Conservation (phyloP, 805 yeast species). For the Jamesozyma spencerorum region DNA sequence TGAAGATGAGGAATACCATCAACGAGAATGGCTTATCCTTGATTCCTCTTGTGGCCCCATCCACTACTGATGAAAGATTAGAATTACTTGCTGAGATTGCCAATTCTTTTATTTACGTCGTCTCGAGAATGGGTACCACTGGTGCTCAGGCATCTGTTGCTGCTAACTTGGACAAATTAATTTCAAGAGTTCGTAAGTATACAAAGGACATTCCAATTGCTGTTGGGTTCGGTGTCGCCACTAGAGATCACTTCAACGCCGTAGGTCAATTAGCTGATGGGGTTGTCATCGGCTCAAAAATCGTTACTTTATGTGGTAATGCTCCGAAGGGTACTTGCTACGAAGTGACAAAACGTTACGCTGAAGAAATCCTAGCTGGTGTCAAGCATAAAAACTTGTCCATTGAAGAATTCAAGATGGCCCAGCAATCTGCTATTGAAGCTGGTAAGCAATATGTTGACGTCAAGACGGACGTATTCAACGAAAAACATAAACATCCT, state of each 20-base stretch:
- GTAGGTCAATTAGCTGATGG: slow-evolving; percentile 86
- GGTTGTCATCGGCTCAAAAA: slow-evolving; percentile 88
- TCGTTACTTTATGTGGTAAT: slow-evolving; percentile 61
- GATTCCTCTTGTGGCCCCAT: slow-evolving; percentile 93
- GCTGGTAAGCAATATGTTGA: slow-evolving; percentile 15
- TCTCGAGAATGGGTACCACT: slow-evolving; percentile 95
- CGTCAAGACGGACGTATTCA: slow-evolving; percentile 25
- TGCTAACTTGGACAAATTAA: slow-evolving; percentile 53
- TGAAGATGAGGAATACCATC: slow-evolving; percentile 70
- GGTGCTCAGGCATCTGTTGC: slow-evolving; percentile 68
- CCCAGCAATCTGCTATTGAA: slow-evolving; percentile 18
- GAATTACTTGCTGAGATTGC: slow-evolving; percentile 73
- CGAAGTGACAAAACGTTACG: slow-evolving; percentile 56
- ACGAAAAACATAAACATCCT: slow-evolving; percentile 57
- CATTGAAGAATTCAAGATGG: slow-evolving; percentile 32
- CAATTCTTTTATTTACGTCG: slow-evolving; percentile 92
- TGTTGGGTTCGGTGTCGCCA: slow-evolving; percentile 94
- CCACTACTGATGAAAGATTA: slow-evolving; percentile 86
- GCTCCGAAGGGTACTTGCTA: slow-evolving; percentile 53
- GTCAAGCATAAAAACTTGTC: slow-evolving; percentile 32
- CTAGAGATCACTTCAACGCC: slow-evolving; percentile 76
- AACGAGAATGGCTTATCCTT: slow-evolving; percentile 62
- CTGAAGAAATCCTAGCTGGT: slow-evolving; percentile 57
- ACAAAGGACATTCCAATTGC: slow-evolving; percentile 80
- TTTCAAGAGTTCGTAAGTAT: slow-evolving; percentile 64